Evolutionary conservation across 768 basidiomycete genomes (phyloP).

Genomic region (Ramaria rubella): DNA sequence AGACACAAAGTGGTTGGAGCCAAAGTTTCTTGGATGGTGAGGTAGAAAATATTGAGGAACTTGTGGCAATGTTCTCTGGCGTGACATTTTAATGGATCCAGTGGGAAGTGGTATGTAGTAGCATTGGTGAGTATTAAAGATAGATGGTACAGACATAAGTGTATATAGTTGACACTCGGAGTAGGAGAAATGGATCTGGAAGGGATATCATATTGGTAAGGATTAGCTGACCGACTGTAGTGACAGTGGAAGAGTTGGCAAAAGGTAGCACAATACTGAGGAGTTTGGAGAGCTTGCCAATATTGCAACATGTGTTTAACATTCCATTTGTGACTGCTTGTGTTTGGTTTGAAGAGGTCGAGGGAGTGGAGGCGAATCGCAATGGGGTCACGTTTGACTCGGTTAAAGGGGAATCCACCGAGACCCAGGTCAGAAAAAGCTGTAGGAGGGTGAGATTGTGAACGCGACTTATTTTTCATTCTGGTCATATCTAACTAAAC

Average conservation of each 20-base stretch:
- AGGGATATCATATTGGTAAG: conserved; percentile 25
- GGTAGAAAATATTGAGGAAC: background rate
- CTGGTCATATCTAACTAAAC: too few relatives aligned
- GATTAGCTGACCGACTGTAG: conserved; percentile 5
- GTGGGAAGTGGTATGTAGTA: conserved; percentile 20
- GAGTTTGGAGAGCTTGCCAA: conserved; percentile 19
- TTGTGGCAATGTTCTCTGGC: conserved; percentile 4
- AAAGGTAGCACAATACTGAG: conserved; percentile 30
- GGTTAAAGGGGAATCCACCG: background rate
- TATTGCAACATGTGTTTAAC: background rate
- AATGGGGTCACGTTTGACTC: background rate
- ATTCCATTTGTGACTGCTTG: background rate
- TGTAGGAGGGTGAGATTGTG: background rate
- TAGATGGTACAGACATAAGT: conserved; percentile 36
- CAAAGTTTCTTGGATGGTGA: conserved; percentile 1
- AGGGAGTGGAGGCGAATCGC: background rate
- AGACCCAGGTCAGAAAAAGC: background rate
- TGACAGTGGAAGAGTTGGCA: conserved; percentile 19
- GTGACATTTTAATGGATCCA: background rate
- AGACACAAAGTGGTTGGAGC: background rate
- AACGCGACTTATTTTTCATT: too few relatives aligned
- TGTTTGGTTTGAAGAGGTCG: conserved; percentile 6
- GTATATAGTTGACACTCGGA: conserved; percentile 41
- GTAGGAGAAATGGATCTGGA: conserved; percentile 40
- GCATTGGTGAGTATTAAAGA: conserved; percentile 21